Conservation (phyloP, 345 rosid genomes). For the Populus nigra region DNA sequence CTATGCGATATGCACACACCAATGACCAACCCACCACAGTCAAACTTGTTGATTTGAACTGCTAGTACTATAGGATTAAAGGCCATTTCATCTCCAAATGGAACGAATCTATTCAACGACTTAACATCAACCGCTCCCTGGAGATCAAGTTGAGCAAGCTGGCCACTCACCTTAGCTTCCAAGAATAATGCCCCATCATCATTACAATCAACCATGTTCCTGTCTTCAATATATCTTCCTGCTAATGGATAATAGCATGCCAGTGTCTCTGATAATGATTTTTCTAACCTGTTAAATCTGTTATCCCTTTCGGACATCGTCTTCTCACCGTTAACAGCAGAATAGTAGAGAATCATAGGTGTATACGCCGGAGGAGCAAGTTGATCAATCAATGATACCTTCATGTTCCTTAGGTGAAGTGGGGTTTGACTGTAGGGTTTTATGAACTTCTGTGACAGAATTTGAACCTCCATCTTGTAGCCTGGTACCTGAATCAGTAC, state of each 20-base stretch:
- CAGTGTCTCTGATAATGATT: constrained; percentile 20
- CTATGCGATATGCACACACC: constrained; percentile 42
- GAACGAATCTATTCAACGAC: constrained; percentile 26
- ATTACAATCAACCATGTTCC: constrained; percentile 21
- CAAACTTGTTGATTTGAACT: constrained; percentile 33
- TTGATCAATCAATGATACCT: constrained; percentile 29
- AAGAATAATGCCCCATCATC: constrained; percentile 24
- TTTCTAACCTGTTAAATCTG: constrained; percentile 5
- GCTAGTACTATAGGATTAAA: constrained; percentile 19
- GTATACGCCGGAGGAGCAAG: constrained; percentile 22
- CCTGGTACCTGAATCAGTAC: neutral
- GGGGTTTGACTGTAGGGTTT: constrained; percentile 26
- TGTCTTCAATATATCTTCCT: constrained; percentile 22
- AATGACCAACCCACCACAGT: constrained; percentile 39
- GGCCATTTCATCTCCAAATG: constrained; percentile 20
- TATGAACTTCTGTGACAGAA: constrained; percentile 24
- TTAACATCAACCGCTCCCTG: neutral
- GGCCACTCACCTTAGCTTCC: constrained; percentile 21
- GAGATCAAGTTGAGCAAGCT: constrained; percentile 18
- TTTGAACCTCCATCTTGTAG: constrained; percentile 19
- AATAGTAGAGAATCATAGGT: constrained; percentile 31
- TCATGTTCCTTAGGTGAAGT: neutral
- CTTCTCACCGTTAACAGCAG: constrained; percentile 5
- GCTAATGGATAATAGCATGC: constrained; percentile 31
- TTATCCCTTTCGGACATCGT: neutral